Conservation (phyloP, 805 yeast genomes). For the Zygoascus ofunaensis region DNA sequence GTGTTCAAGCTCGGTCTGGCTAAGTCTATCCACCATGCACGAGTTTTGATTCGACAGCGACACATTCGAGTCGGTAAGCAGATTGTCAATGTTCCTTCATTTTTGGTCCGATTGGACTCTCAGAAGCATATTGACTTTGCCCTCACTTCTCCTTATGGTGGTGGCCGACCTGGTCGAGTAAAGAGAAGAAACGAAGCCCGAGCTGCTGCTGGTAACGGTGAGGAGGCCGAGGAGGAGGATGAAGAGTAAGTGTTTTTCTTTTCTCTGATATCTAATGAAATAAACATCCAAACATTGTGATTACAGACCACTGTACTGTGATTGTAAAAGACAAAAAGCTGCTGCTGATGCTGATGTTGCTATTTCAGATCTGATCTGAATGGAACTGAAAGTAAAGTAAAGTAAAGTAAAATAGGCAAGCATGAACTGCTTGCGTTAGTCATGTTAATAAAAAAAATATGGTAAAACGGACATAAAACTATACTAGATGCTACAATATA, state of each 20-base stretch:
- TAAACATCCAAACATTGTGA: no score
- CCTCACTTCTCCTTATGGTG: slow-evolving; percentile 99
- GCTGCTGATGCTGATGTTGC: background rate
- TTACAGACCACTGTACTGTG: no score
- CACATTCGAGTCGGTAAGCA: slow-evolving; percentile 99
- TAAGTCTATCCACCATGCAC: slow-evolving; percentile 99
- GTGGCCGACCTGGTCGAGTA: slow-evolving; percentile 99
- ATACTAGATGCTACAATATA: no score
- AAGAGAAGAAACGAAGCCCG: slow-evolving; percentile 82
- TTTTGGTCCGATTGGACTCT: slow-evolving; percentile 99
- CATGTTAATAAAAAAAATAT: background rate
- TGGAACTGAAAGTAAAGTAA: background rate
- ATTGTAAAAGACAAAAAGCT: background rate
- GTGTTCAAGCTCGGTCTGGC: slow-evolving; percentile 99
- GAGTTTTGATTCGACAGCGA: slow-evolving; percentile 97
- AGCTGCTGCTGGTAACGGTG: slow-evolving; percentile 59
- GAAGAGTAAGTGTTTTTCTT: slow-evolving; percentile 13
- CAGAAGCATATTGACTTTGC: slow-evolving; percentile 99
- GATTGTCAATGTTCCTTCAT: slow-evolving; percentile 96
- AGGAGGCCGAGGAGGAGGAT: slow-evolving; percentile 58
- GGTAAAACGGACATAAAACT: no score
- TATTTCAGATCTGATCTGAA: no score
- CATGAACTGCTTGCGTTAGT: background rate
- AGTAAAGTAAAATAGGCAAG: background rate
- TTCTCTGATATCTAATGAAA: background rate